phyloP scores from a whole-genome alignment of 805 yeast genomes.

The Schizosaccharomyces lindneri region DNA sequence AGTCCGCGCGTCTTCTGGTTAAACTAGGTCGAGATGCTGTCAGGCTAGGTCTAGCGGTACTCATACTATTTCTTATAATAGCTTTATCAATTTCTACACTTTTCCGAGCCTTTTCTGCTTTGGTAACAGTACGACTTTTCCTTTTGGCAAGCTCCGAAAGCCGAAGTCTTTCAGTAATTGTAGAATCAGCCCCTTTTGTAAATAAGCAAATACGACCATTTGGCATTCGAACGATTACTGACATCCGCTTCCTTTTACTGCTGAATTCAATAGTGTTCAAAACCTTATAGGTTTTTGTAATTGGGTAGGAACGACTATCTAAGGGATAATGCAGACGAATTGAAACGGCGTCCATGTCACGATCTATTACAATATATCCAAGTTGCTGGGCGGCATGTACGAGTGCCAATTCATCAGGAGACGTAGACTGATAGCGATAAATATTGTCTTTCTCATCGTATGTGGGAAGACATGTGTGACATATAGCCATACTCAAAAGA shows the following conservation, averaged over 20 bases:
- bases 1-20: not conserved
- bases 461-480: slow-evolving; percentile 71
- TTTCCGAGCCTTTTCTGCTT: slow-evolving; percentile 35
- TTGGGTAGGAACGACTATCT: slow-evolving; percentile 46
- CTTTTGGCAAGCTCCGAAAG: slow-evolving; percentile 30
- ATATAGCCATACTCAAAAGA: slow-evolving; percentile 54
- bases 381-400: slow-evolving; percentile 86
- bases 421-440: slow-evolving; percentile 71
- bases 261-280: slow-evolving; percentile 68
- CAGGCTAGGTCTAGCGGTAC: not conserved
- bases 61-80: slow-evolving; percentile 22
- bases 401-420: slow-evolving; percentile 89
- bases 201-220: slow-evolving; percentile 48
- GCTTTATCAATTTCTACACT: slow-evolving; percentile 55
- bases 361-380: slow-evolving; percentile 65
- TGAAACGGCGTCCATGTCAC: slow-evolving; percentile 32
- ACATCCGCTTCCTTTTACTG: slow-evolving; percentile 80
- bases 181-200: slow-evolving; percentile 90
- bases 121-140: slow-evolving; percentile 41
- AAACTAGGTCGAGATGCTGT: not conserved
- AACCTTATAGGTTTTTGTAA: slow-evolving; percentile 41
- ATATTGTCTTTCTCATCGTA: slow-evolving; percentile 10
- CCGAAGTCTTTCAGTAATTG: slow-evolving; percentile 50
- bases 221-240: slow-evolving; percentile 57
- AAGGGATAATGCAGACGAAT: slow-evolving; percentile 51